These are phyloP conservation scores for Asclepias syriaca DNA, from an alignment of 257 asterid genomes.

Conservation along the genomic window DNA sequence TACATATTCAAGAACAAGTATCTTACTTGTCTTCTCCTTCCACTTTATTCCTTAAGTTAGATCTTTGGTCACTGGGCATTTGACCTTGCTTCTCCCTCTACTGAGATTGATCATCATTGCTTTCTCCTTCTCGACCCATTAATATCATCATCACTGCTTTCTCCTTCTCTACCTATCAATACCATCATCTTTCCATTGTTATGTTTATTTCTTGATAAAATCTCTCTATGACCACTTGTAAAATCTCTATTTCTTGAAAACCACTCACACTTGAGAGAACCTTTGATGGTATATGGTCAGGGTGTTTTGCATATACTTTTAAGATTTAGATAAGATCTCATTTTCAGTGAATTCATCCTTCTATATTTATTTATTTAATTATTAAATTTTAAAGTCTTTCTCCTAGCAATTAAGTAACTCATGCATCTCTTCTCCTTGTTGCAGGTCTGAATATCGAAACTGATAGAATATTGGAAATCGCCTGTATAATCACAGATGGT, in stretches of 20 bases:
- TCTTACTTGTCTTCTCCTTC: not conserved
- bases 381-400: not conserved
- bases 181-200: not conserved
- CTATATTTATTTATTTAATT: not conserved
- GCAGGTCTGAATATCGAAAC: constrained; percentile 77
- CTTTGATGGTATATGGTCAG: not conserved
- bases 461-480: constrained; percentile 91
- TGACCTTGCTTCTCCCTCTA: not conserved
- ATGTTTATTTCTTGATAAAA: not conserved
- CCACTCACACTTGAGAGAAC: not conserved
- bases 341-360: not conserved
- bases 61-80: not conserved
- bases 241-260: not conserved
- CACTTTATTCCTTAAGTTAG: not conserved
- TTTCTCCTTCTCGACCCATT: constrained; percentile 1
- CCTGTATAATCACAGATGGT: constrained; percentile 92
- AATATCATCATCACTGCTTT: not conserved
- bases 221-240: not conserved
- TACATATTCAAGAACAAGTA: constrained; percentile 3
- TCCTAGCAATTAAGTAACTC: not conserved
- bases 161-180: constrained; percentile 1
- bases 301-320: not conserved
- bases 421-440: constrained; percentile 19
- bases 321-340: not conserved
- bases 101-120: not conserved